Percentiles rank a stretch among this genome's conserved stretches.
phyloP scores from a whole-genome alignment of 2,329 filamentous ascomycete species.

The Alternaria infectoria region DNA sequence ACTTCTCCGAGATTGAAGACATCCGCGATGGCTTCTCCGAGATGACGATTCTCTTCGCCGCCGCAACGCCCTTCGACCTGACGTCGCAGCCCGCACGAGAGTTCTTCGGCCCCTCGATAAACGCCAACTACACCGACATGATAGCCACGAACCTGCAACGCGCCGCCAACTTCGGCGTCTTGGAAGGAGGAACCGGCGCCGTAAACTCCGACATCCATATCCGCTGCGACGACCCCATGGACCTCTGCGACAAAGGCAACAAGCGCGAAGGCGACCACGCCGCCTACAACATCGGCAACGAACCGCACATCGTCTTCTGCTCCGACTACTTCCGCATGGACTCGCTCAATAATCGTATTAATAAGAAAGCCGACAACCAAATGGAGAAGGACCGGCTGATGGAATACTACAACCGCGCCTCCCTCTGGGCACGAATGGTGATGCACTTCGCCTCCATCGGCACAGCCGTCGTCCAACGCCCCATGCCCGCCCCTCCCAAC shows the following conservation, averaged over 20 bases:
- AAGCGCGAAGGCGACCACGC: conserved; percentile 38
- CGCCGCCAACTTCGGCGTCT: conserved; percentile 37
- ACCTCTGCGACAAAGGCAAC: conserved; percentile 33
- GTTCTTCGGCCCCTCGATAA: conserved; percentile 35
- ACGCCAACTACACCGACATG: conserved; percentile 36
- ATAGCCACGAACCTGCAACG: conserved; percentile 36
- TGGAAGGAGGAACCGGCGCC: conserved; percentile 27
- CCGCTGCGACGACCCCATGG: conserved; percentile 43
- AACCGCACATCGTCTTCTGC: conserved; percentile 46
- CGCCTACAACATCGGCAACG: conserved; percentile 45
- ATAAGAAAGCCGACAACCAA: conserved; percentile 29
- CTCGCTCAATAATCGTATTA: conserved; percentile 29
- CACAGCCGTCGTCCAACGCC: conserved; percentile 31
- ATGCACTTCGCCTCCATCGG: conserved; percentile 43
- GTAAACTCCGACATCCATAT: conserved; percentile 41
- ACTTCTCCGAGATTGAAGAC: conserved; percentile 28
- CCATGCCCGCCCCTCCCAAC: conserved; percentile 21
- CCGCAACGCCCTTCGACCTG: conserved; percentile 30
- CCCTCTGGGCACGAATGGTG: conserved; percentile 44
- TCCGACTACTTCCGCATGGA: conserved; percentile 37
- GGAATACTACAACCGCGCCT: conserved; percentile 44
- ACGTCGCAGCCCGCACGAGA: conserved; percentile 32
- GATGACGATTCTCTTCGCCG: conserved; percentile 39
- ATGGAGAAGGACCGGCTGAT: conserved; percentile 32
- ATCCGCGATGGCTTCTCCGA: conserved; percentile 42